Evolutionary conservation across 164 flowering plant species (phyloP).

Genomic region (Vitis riparia): DNA sequence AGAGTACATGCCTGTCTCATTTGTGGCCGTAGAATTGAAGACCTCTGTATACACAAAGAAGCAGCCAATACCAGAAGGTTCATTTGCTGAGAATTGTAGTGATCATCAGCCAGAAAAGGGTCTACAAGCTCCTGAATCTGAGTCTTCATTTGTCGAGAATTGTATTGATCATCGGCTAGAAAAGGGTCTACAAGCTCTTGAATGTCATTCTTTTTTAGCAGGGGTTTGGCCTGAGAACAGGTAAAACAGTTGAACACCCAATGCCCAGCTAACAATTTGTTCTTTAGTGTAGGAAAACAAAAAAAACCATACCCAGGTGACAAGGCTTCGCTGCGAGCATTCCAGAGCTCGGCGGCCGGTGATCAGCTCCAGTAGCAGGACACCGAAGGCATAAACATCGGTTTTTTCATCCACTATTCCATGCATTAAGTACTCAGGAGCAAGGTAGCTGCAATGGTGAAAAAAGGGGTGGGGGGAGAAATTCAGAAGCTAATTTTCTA

Average conservation of each 20-base stretch:
- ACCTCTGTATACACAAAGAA: conserved; percentile 53
- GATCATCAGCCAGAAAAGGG: conserved; percentile 32
- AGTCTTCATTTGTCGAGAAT: conserved; percentile 44
- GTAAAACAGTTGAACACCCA: background rate
- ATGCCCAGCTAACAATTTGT: too few species aligned
- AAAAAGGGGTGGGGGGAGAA: background rate
- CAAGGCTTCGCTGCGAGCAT: conserved; percentile 67
- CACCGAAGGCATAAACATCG: conserved; percentile 79
- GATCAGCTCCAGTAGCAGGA: conserved; percentile 64
- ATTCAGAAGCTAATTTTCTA: background rate
- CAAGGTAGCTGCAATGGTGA: conserved; percentile 47
- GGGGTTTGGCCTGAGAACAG: conserved; percentile 55
- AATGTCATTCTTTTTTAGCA: conserved; percentile 45
- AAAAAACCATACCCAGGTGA: conserved; percentile 52
- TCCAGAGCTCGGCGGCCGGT: conserved; percentile 72
- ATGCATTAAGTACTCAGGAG: conserved; percentile 85
- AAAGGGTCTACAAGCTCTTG: conserved; percentile 54
- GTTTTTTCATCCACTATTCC: conserved; percentile 81
- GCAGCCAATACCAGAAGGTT: conserved; percentile 55
- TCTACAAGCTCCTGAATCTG: conserved; percentile 50
- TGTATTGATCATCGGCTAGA: conserved; percentile 29
- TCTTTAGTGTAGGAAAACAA: background rate
- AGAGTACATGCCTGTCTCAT: conserved; percentile 49
- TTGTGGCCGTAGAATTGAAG: conserved; percentile 49
- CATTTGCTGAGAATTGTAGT: conserved; percentile 39